Conservation (phyloP, 495 filamentous ascomycete genomes). For the Penicillium robsamsonii region DNA sequence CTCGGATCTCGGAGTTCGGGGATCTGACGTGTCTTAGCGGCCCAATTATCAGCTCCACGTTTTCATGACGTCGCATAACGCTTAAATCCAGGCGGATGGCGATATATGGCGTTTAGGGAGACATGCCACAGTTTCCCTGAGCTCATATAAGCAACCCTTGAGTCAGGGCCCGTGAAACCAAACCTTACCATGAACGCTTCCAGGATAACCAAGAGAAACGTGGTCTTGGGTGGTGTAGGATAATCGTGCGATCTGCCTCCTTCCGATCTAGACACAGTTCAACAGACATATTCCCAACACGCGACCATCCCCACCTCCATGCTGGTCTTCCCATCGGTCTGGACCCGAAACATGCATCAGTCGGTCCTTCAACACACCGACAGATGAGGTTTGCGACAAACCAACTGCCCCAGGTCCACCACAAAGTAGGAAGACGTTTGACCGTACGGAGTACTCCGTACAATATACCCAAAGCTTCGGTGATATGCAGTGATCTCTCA, state of each 20-base stretch:
- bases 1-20: constrained; percentile 7
- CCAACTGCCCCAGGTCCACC: neutral
- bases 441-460: neutral
- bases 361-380: neutral
- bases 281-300: neutral
- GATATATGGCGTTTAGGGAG: neutral
- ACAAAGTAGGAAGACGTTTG: neutral
- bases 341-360: neutral
- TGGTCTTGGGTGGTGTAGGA: neutral
- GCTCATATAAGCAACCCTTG: neutral
- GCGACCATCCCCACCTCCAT: neutral
- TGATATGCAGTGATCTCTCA: neutral
- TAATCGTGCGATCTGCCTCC: neutral
- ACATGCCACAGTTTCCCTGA: neutral
- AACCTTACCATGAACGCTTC: neutral
- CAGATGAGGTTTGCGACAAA: neutral
- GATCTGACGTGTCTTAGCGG: neutral
- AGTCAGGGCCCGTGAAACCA: neutral
- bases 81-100: neutral
- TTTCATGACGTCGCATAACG: neutral
- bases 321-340: neutral
- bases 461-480: neutral
- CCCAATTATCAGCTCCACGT: neutral
- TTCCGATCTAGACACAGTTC: neutral
- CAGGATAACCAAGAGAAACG: neutral